phyloP scores from a whole-genome alignment of 2,329 filamentous ascomycete species.

The Dactylellina drechsleri region DNA sequence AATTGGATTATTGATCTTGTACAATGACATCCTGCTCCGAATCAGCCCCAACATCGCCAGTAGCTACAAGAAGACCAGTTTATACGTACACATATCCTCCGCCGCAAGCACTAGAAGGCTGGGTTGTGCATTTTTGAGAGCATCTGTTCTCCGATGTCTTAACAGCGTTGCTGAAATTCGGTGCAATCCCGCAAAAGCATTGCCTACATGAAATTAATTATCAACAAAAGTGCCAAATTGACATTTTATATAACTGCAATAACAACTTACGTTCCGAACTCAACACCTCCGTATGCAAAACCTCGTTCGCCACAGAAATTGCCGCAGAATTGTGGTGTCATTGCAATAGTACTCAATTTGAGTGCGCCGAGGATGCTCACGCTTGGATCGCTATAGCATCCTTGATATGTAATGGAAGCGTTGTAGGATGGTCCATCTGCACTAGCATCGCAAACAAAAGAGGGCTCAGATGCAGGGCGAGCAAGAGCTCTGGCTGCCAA shows the following conservation, averaged over 20 bases:
- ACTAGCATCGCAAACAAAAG: slow-evolving; percentile 13
- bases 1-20: slow-evolving; percentile 7
- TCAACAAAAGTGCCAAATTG: background rate
- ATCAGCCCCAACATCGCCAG: background rate
- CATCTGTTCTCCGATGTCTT: slow-evolving; percentile 6
- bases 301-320: slow-evolving; percentile 17
- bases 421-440: slow-evolving; percentile 6
- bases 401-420: slow-evolving; percentile 14
- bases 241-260: background rate
- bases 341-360: slow-evolving; percentile 8
- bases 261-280: slow-evolving; percentile 7
- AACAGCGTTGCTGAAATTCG: slow-evolving; percentile 3
- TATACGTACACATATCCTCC: slow-evolving; percentile 6
- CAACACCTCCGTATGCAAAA: slow-evolving; percentile 14
- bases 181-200: background rate
- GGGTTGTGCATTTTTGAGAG: slow-evolving; percentile 3
- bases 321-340: slow-evolving; percentile 18
- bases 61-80: background rate
- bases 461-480: no score
- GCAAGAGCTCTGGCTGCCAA: no score
- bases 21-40: slow-evolving; percentile 7
- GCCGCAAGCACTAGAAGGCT: slow-evolving; percentile 4
- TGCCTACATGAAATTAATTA: background rate
- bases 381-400: slow-evolving; percentile 14
- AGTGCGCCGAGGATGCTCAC: slow-evolving; percentile 12